Conservation (phyloP, 768 basidiomycete species). For the Boletellus sp. region DNA sequence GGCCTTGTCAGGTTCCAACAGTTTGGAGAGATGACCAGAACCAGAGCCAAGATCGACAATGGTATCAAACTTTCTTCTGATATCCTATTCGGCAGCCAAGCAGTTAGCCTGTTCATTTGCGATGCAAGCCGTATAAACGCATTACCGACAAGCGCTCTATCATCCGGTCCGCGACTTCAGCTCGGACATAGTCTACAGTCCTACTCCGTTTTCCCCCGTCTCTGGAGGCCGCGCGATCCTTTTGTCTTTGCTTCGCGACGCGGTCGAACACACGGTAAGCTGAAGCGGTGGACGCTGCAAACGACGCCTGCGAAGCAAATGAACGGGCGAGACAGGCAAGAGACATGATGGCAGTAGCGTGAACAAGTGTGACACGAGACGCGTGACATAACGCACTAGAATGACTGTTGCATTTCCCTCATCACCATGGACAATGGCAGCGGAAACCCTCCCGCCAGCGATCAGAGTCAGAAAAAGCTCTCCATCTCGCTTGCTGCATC, state of each 20-base stretch:
- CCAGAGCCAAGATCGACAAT: slow-evolving; percentile 89
- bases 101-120: slow-evolving; percentile 2
- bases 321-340: slow-evolving; percentile 30
- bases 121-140: slow-evolving; percentile 6
- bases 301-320: slow-evolving; percentile 47
- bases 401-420: neutral
- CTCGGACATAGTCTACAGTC: slow-evolving; percentile 86
- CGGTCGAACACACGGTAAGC: slow-evolving; percentile 87
- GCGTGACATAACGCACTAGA: slow-evolving; percentile 9
- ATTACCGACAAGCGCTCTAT: slow-evolving; percentile 84
- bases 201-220: slow-evolving; percentile 59
- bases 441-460: neutral
- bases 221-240: slow-evolving; percentile 62
- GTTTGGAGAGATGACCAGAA: slow-evolving; percentile 85
- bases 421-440: slow-evolving; percentile 18
- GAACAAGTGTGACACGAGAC: slow-evolving; percentile 12
- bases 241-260: slow-evolving; percentile 69
- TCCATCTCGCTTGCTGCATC: slow-evolving; percentile 20
- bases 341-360: slow-evolving; percentile 12
- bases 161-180: slow-evolving; percentile 88
- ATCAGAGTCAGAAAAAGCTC: slow-evolving; percentile 8
- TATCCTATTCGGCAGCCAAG: slow-evolving; percentile 56
- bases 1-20: slow-evolving; percentile 65
- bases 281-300: slow-evolving; percentile 39
- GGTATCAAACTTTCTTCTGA: slow-evolving; percentile 75